These are phyloP conservation scores for Lichtheimia hyalospora DNA, from an alignment of 371 early-diverging fungal genomes.

Conservation along the genomic window DNA sequence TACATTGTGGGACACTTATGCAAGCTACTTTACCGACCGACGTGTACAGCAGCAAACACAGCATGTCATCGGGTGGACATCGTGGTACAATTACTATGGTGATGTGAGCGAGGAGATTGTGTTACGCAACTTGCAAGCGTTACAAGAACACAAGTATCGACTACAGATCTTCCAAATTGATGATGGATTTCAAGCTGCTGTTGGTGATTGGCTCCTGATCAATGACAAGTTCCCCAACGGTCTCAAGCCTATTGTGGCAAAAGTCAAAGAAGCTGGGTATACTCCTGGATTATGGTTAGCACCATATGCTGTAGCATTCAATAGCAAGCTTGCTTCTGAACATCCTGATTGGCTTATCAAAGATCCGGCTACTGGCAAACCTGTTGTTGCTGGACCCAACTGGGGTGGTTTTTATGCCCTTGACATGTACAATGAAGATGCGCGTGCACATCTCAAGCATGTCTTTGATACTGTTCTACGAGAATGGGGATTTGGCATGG, in stretches of 20 bases:
- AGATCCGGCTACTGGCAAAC: conserved; percentile 29
- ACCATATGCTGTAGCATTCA: conserved; percentile 51
- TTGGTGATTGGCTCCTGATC: conserved; percentile 59
- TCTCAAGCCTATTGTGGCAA: conserved; percentile 42
- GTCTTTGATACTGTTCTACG: conserved; percentile 49
- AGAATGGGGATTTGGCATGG: conserved; percentile 60
- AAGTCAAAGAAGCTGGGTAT: conserved; percentile 43
- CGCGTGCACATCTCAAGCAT: conserved; percentile 44
- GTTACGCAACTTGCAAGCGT: conserved; percentile 44
- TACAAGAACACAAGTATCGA: conserved; percentile 40
- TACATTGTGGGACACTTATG: conserved; percentile 49
- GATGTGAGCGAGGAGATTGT: conserved; percentile 52
- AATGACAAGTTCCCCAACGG: conserved; percentile 54
- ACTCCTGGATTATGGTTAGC: conserved; percentile 60
- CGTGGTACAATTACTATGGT: conserved; percentile 60
- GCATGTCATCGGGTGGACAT: conserved; percentile 55
- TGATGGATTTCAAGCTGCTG: conserved; percentile 56
- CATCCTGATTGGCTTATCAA: conserved; percentile 56
- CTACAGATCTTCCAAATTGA: conserved; percentile 61
- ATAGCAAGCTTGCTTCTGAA: conserved; percentile 42
- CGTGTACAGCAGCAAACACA: conserved; percentile 25
- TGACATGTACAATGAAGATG: conserved; percentile 50
- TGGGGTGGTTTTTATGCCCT: conserved; percentile 57
- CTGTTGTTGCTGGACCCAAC: conserved; percentile 43
- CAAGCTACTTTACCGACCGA: conserved; percentile 30